A percentile compares a stretch with the other conserved stretches of the same genome.
These are phyloP conservation scores for Fusarium avenaceum DNA, from an alignment of 2,329 filamentous ascomycete species.

Conservation along the genomic window DNA sequence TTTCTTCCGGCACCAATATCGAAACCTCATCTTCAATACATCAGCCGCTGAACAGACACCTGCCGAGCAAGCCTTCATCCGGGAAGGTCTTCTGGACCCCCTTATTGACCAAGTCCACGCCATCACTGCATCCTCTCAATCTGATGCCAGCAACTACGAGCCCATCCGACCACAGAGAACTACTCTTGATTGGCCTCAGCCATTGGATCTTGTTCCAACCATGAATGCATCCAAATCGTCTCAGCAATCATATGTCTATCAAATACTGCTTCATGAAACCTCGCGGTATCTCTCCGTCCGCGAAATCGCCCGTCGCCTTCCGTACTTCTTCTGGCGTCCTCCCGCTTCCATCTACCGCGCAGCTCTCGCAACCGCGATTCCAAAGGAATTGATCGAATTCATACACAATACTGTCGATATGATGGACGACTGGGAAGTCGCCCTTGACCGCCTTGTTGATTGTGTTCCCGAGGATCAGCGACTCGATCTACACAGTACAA, in stretches of 20 bases:
- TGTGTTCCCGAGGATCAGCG: slow-evolving; percentile 31
- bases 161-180: slow-evolving; percentile 41
- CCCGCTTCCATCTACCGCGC: slow-evolving; percentile 49
- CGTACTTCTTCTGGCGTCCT: slow-evolving; percentile 58
- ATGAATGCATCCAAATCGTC: slow-evolving; percentile 34
- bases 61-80: slow-evolving; percentile 37
- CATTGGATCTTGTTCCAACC: slow-evolving; percentile 48
- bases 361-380: slow-evolving; percentile 40
- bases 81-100: slow-evolving; percentile 35
- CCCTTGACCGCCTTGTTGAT: slow-evolving; percentile 37
- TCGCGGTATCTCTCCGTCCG: slow-evolving; percentile 41
- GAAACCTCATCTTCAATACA: slow-evolving; percentile 52
- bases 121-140: slow-evolving; percentile 38
- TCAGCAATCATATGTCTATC: slow-evolving; percentile 41
- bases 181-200: slow-evolving; percentile 43
- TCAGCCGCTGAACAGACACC: slow-evolving; percentile 42
- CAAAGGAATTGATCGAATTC: slow-evolving; percentile 40
- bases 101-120: slow-evolving; percentile 48
- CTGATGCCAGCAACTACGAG: background rate
- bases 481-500: slow-evolving; percentile 47
- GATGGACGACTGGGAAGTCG: slow-evolving; percentile 23
- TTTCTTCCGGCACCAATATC: slow-evolving; percentile 81
- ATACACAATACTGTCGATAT: slow-evolving; percentile 46
- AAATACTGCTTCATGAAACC: slow-evolving; percentile 39
- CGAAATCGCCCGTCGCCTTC: slow-evolving; percentile 51